A percentile compares a stretch with the other conserved stretches of the same genome.
Evolutionary conservation across 805 yeast species (phyloP).

Genomic region (Wickerhamomyces xylosicus): DNA sequence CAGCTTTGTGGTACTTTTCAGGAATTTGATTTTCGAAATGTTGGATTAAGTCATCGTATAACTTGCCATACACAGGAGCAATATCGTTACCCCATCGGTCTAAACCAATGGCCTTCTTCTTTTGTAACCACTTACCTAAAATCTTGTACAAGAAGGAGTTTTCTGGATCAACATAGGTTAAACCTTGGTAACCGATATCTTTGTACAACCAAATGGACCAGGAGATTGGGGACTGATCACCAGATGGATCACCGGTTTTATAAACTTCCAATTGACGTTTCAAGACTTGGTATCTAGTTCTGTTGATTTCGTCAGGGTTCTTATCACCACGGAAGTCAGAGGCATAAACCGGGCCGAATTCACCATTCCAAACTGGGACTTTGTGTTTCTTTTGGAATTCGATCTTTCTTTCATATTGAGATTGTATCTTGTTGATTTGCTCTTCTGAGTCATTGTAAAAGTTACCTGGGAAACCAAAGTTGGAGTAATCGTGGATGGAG

Average conservation of each 20-base stretch:
- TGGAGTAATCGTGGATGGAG: conserved; percentile 38
- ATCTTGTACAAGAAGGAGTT: conserved; percentile 31
- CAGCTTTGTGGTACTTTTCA: conserved; percentile 26
- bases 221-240: conserved; percentile 32
- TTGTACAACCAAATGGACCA: conserved; percentile 48
- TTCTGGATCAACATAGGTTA: conserved; percentile 33
- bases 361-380: conserved; percentile 46
- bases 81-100: conserved; percentile 42
- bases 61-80: conserved; percentile 26
- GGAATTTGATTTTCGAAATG: conserved; percentile 32
- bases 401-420: conserved; percentile 33
- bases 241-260: conserved; percentile 36
- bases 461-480: conserved; percentile 33
- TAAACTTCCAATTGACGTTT: conserved; percentile 36
- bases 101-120: conserved; percentile 34
- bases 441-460: conserved; percentile 27
- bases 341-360: conserved; percentile 42
- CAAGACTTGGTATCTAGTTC: conserved; percentile 30
- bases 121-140: conserved; percentile 30
- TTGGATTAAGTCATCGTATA: conserved; percentile 26
- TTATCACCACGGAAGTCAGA: conserved; percentile 31
- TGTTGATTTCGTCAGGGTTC: conserved; percentile 27
- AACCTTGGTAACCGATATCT: conserved; percentile 42
- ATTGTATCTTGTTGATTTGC: conserved; percentile 25
- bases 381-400: conserved; percentile 28